Conservation (phyloP, 2,329 filamentous ascomycete genomes). For the Pseudogymnoascus sp. region DNA sequence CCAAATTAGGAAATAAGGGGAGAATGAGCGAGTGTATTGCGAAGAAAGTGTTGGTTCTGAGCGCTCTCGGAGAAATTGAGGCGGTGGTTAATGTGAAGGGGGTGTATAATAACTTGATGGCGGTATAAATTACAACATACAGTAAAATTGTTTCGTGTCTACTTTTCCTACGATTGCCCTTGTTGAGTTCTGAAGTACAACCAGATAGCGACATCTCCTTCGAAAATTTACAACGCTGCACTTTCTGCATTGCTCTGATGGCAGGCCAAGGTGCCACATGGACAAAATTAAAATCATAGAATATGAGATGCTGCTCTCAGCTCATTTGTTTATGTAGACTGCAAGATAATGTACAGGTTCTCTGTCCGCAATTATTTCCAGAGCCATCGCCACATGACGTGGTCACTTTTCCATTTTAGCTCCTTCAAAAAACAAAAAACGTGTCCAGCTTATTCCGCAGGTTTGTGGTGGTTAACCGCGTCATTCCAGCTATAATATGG, state of each 20-base stretch:
- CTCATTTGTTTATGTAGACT: slow-evolving; percentile 1
- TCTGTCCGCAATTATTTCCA: slow-evolving; percentile 3
- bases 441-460: slow-evolving; percentile 49
- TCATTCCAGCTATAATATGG: slow-evolving; percentile 70
- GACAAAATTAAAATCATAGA: neutral
- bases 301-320: neutral
- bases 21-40: slow-evolving; percentile 45
- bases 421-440: slow-evolving; percentile 3
- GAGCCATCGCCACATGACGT: neutral
- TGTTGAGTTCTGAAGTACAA: neutral
- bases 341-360: slow-evolving; percentile 7
- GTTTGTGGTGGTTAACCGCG: slow-evolving; percentile 91
- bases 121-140: neutral
- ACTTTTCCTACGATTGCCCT: neutral
- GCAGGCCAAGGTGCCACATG: neutral
- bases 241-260: neutral
- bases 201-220: neutral
- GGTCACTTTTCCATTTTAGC: slow-evolving; percentile 5
- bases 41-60: slow-evolving; percentile 59
- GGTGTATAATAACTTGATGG: slow-evolving; percentile 41
- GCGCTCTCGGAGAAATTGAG: slow-evolving; percentile 45
- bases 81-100: slow-evolving; percentile 49
- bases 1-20: slow-evolving; percentile 51
- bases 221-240: neutral
- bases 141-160: neutral